These are phyloP conservation scores for Chytriomyces sp. DNA, from an alignment of 192 early-diverging fungal species.

Conservation along the genomic window DNA sequence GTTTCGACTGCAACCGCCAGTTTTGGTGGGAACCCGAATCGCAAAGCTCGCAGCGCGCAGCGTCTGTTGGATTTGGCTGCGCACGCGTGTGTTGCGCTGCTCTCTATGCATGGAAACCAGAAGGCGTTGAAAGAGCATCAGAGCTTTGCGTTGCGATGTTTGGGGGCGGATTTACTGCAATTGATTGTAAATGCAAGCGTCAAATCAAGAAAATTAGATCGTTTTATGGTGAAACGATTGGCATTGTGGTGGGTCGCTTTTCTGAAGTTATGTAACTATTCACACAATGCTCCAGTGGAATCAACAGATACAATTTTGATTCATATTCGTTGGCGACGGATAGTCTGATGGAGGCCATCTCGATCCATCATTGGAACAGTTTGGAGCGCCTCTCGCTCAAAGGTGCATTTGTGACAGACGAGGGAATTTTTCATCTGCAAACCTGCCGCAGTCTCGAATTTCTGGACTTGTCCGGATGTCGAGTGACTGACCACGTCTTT, in stretches of 20 bases:
- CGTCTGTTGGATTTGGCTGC: neutral
- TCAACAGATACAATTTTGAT: slow-evolving; percentile 19
- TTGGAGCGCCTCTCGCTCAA: slow-evolving; percentile 9
- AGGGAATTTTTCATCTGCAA: slow-evolving; percentile 15
- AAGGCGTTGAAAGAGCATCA: slow-evolving; percentile 5
- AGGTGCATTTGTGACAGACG: slow-evolving; percentile 27
- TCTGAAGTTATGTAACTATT: neutral
- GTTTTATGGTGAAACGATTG: slow-evolving; percentile 20
- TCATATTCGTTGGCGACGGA: slow-evolving; percentile 35
- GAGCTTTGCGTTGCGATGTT: neutral
- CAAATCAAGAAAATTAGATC: slow-evolving; percentile 11
- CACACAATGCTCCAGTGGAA: neutral
- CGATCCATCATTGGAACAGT: slow-evolving; percentile 7
- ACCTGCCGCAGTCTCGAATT: slow-evolving; percentile 13
- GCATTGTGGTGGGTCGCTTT: slow-evolving; percentile 9
- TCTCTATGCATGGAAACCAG: slow-evolving; percentile 5
- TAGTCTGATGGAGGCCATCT: slow-evolving; percentile 29
- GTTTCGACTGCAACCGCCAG: neutral
- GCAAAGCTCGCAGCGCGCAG: neutral
- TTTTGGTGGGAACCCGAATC: neutral
- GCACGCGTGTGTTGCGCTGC: neutral
- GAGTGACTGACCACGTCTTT: slow-evolving; percentile 10
- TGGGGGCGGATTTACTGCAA: slow-evolving; percentile 12
- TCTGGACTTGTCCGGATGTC: neutral
- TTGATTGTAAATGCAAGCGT: slow-evolving; percentile 3